Percentiles rank a stretch among this genome's conserved stretches.
Evolutionary conservation across 306 rosid species (phyloP).

Genomic region (Datisca glomerata): DNA sequence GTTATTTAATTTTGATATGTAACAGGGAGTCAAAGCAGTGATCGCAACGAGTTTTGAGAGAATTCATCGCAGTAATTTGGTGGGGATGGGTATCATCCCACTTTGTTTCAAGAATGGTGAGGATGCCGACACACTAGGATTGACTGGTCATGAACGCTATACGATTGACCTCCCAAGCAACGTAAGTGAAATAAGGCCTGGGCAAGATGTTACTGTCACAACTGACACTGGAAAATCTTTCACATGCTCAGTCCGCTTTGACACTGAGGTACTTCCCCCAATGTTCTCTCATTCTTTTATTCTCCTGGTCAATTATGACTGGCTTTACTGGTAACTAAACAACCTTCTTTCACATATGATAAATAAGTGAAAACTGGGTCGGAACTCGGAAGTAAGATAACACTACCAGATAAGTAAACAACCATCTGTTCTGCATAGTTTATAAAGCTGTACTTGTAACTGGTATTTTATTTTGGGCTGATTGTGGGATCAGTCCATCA

Average conservation of each 20-base stretch:
- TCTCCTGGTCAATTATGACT: not conserved
- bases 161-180: slow-evolving; percentile 63
- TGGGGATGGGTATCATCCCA: slow-evolving; percentile 87
- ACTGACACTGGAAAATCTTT: slow-evolving; percentile 59
- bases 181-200: slow-evolving; percentile 60
- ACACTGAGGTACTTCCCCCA: slow-evolving; percentile 54
- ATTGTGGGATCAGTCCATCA: too few relatives aligned
- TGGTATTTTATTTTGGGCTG: too few relatives aligned
- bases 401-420: too few relatives aligned
- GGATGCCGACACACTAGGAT: slow-evolving; percentile 73
- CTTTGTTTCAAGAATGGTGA: slow-evolving; percentile 72
- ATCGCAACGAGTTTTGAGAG: slow-evolving; percentile 88
- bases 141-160: slow-evolving; percentile 65
- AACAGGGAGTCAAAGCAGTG: slow-evolving; percentile 83
- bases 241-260: slow-evolving; percentile 53
- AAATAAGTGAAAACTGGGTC: too few relatives aligned
- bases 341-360: too few relatives aligned
- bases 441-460: too few relatives aligned
- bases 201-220: slow-evolving; percentile 61
- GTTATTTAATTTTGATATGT: not conserved
- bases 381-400: too few relatives aligned
- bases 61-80: slow-evolving; percentile 87
- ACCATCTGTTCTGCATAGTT: too few relatives aligned
- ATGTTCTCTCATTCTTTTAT: not conserved
- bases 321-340: too few relatives aligned